phyloP scores from a whole-genome alignment of 257 asterid genomes.

The Lavandula angustifolia region DNA sequence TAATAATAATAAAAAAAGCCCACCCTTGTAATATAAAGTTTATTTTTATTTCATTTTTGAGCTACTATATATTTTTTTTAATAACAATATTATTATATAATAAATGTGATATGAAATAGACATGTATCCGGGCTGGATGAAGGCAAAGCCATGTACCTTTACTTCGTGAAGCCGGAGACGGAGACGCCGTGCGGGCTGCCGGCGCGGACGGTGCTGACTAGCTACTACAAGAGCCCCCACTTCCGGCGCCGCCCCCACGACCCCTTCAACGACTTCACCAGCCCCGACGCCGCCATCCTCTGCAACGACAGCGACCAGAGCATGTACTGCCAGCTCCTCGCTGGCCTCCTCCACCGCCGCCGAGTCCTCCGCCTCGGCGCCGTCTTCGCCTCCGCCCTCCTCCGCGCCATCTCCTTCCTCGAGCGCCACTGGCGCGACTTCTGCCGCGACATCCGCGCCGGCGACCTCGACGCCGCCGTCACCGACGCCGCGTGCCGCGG shows the following conservation, averaged over 20 bases:
- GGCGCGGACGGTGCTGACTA: conserved; percentile 72
- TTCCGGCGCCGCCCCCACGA: conserved; percentile 61
- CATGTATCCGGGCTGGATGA: conserved; percentile 54
- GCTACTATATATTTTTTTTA: no score
- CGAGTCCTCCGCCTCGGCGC: conserved; percentile 82
- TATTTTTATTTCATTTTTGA: no score
- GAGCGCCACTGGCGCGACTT: conserved; percentile 62
- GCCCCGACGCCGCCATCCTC: conserved; percentile 68
- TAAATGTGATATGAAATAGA: conserved; percentile 31
- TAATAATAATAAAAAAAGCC: no score
- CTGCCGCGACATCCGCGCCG: conserved; percentile 61
- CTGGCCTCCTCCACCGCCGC: conserved; percentile 70
- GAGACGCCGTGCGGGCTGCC: conserved; percentile 73
- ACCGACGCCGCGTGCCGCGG: conserved; percentile 51
- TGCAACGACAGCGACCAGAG: conserved; percentile 72
- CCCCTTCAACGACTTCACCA: conserved; percentile 63
- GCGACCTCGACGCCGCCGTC: conserved; percentile 42
- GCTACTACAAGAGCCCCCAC: conserved; percentile 75
- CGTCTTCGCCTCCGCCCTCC: conserved; percentile 78
- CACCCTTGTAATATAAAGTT: no score
- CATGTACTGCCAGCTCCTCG: conserved; percentile 82
- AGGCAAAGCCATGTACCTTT: conserved; percentile 82
- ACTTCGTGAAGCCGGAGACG: conserved; percentile 75
- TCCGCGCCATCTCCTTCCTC: conserved; percentile 73
- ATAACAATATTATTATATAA: no score